phyloP scores from a whole-genome alignment of 371 early-diverging fungal species.

The Dichotomocladium elegans region DNA sequence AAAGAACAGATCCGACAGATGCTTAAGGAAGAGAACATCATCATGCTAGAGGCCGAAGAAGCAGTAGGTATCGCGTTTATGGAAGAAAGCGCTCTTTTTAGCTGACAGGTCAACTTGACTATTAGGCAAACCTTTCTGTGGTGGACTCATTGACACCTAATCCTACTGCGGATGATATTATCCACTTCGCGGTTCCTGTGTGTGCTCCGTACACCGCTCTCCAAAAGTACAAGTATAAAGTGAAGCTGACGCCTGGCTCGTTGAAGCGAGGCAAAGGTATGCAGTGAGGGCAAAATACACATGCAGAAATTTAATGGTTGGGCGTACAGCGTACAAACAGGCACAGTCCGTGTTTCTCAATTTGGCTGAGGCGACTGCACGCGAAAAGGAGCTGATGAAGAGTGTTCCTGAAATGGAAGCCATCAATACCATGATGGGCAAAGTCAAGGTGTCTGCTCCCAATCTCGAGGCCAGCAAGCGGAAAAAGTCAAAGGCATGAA shows the following conservation, averaged over 20 bases:
- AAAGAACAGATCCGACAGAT: conserved; percentile 62
- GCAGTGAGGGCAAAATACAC: conserved; percentile 3
- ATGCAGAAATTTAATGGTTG: conserved; percentile 33
- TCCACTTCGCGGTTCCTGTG: conserved; percentile 91
- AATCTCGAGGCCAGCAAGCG: conserved; percentile 65
- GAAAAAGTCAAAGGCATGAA: conserved; percentile 52
- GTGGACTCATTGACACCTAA: conserved; percentile 79
- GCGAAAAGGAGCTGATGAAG: conserved; percentile 80
- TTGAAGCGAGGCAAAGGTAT: conserved; percentile 93
- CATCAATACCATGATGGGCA: conserved; percentile 80
- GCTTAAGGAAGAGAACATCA: conserved; percentile 72
- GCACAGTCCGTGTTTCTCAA: conserved; percentile 49
- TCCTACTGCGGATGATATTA: conserved; percentile 76
- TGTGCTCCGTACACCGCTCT: conserved; percentile 94
- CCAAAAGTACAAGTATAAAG: conserved; percentile 91
- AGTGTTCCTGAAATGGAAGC: conserved; percentile 82
- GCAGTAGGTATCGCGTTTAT: conserved; percentile 19
- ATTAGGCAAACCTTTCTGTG: conserved; percentile 52
- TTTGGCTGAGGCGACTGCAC: conserved; percentile 46
- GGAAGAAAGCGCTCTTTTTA: no score
- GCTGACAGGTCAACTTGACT: no score
- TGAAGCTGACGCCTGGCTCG: conserved; percentile 94
- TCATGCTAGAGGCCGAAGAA: conserved; percentile 64
- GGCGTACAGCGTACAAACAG: conserved; percentile 35
- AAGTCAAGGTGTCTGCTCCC: conserved; percentile 81